Evolutionary conservation across 192 early-diverging fungal species (phyloP), one percentile per base, ranked within the genome.

Genomic region (Backusella circina): DNA sequence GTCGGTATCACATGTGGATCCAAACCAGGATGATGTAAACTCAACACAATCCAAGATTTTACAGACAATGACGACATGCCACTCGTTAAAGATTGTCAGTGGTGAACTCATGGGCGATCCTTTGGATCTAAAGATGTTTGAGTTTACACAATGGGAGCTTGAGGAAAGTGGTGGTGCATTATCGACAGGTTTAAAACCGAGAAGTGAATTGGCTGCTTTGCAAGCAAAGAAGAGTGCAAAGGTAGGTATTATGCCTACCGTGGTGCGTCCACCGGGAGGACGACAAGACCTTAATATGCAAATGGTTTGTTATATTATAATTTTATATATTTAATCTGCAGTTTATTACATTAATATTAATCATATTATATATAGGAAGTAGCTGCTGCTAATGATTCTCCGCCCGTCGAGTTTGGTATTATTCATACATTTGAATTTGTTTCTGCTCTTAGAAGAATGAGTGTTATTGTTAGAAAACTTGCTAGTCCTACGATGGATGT

Each of bases 71-170:
- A 88, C 94, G 0, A 91, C 92, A 6, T 94, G 95, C 51, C 94
- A 95, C 74, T 92, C 90, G 18, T 88, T 99, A 72, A 98, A 98
- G 80, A 87, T 97, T 8, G 90, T 99, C 1, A 84, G 95, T 32
- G 95, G 93, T n/a, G 87, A 93, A 71, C 84, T 94, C 3, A 89
- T 99, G 33, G 98, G 98, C 16, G 97, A 99, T 80, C 97, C 97
- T 5, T 86, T 99, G 69, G 98, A 99, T 80, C 75, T 98, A 38
- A 96, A 95, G 80, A 99, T 99, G 97, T 97, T 99, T 86, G 93
- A 97, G 66, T 97, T 96, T 68, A 98, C 95, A 0, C 88, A 88
- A 3, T 99, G 97, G 97, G 82, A 93, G 39, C 80, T 99, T 30
- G 97, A 99, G 72, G 97, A 99, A 81, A 92, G 90, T 67, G 93